Evolutionary conservation across 345 rosid species (phyloP), one percentile per base, ranked within the genome.

Genomic region (Brassica rapa): DNA sequence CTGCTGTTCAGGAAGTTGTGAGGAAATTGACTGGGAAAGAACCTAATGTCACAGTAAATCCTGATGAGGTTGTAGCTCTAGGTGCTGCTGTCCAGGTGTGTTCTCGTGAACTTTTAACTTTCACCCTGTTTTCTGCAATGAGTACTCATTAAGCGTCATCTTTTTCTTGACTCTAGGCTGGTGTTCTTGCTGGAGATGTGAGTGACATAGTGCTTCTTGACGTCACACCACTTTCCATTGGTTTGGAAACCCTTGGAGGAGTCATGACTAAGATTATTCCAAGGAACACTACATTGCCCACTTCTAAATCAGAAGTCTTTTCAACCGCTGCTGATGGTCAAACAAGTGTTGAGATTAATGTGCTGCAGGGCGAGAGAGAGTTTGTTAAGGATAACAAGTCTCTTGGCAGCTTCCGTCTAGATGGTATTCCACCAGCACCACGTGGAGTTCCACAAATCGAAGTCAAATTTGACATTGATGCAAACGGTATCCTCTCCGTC

Each of bases 261-360:
- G 99, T 95, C 5, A 95, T 95, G 98, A 95, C 99, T 3, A 95
- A 95, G 82, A 93, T 93, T 66, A 95, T 95, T 62, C 93, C 97
- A 1, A 90, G 99, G 75, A 95, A 95, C 80, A 86, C 98, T 1
- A 95, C 99, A 1, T 72, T 95, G 61, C 99, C 99, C 15, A 91
- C 99, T 23, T 95, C 99, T 8, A 95, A 95, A 83, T 95, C 99
- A 9, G 98, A 95, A 83, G 99, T 95, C 41, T 95, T 95, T 79
- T 93, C 99, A n/a, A 95, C 99, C 1, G 98, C 98, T 72, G 98
- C 98, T 3, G 99, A 95, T 72, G 99, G 99, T 15, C 98, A 95
- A 81, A 93, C 99, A 15, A 93, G 99, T 70, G 99, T 95, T 1
- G 98, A 93, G 81, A 95, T 95, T 24, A 95, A 95, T 69, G 99